Percentiles rank a stretch among this genome's conserved stretches.
phyloP scores from a whole-genome alignment of 164 flowering plant species.

The Akebia trifoliata region DNA sequence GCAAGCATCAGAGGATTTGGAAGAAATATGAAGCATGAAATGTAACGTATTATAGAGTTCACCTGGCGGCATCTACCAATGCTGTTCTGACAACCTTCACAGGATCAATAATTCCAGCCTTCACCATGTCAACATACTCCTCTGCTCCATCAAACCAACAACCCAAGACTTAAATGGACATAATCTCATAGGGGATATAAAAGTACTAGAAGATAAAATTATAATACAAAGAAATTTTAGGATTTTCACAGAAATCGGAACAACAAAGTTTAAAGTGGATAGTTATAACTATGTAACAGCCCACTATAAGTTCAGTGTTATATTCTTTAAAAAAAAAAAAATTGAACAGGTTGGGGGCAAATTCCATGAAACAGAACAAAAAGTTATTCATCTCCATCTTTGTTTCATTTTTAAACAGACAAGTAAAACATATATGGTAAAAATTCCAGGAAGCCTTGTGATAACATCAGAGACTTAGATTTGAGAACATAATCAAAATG shows the following conservation, averaged over 20 bases:
- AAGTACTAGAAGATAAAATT: background rate
- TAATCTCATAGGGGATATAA: no score
- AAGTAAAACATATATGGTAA: background rate
- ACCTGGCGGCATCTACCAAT: conserved; percentile 88
- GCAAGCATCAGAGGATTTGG: background rate
- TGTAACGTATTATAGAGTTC: conserved; percentile 1
- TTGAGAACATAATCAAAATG: background rate
- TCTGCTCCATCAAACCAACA: conserved; percentile 39
- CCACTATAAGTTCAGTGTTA: no score
- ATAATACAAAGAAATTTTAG: background rate
- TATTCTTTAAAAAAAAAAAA: no score
- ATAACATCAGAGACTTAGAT: background rate
- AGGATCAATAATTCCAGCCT: conserved; percentile 88
- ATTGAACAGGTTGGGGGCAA: no score
- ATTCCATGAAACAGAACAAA: no score
- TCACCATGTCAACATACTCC: conserved; percentile 77
- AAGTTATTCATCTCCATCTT: no score
- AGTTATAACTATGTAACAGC: no score
- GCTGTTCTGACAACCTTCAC: conserved; percentile 90
- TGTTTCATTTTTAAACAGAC: no score
- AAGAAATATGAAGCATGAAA: background rate
- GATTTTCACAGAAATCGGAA: background rate
- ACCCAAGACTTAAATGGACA: background rate
- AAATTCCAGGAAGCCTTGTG: background rate
- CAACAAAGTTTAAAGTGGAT: no score